These are phyloP conservation scores for Nymphaea thermarum DNA, from an alignment of 164 flowering plant genomes.

Conservation along the genomic window DNA sequence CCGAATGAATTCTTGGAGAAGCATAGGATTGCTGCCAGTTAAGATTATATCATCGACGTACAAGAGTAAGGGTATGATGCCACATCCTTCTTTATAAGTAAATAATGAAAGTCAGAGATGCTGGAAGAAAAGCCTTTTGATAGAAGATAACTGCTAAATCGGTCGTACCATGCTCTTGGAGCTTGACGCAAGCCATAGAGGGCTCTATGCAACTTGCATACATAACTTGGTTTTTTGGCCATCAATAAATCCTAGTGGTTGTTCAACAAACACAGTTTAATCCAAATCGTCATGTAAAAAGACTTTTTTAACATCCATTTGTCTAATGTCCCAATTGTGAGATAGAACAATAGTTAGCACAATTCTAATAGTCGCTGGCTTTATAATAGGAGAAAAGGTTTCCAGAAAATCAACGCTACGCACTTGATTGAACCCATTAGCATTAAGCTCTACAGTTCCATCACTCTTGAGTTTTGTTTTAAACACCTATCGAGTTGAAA, in stretches of 20 bases:
- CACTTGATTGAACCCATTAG: too few species aligned
- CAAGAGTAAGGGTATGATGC: not conserved
- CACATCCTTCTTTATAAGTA: not conserved
- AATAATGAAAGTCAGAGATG: not conserved
- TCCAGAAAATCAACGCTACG: too few species aligned
- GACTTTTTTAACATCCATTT: not conserved
- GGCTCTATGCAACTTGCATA: not conserved
- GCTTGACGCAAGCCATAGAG: not conserved
- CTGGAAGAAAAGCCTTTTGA: not conserved
- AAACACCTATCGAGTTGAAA: too few species aligned
- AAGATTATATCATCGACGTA: not conserved
- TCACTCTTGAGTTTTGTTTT: too few species aligned
- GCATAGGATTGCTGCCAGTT: not conserved
- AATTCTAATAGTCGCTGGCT: too few species aligned
- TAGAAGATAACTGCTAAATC: not conserved
- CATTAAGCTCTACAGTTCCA: too few species aligned
- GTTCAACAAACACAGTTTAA: slow-evolving; percentile 1
- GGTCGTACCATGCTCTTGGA: not conserved
- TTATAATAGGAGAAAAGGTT: too few species aligned
- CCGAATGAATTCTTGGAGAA: not conserved
- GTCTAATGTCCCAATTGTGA: not conserved
- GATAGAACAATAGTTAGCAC: not conserved
- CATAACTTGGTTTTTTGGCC: not conserved
- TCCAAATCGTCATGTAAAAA: not conserved
- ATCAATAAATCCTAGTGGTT: not conserved